Percentiles rank a stretch among this genome's conserved stretches.
Conservation (phyloP, 2,329 filamentous ascomycete species). For the Aspergillus floridensis region DNA sequence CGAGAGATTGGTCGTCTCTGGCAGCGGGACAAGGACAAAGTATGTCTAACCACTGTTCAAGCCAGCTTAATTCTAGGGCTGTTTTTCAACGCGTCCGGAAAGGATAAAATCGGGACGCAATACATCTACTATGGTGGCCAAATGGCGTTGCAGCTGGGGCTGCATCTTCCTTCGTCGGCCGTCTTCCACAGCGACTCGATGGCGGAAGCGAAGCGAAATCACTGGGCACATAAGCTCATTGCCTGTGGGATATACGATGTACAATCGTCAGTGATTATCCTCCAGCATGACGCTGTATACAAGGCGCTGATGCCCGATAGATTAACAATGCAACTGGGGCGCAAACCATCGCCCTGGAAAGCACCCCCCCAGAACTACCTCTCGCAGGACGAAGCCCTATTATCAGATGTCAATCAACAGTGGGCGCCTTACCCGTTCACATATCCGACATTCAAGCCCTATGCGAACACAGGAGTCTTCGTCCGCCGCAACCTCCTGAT, state of each 20-base stretch:
- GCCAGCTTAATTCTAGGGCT: background rate
- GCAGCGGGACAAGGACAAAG: background rate
- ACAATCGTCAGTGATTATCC: background rate
- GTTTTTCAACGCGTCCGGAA: background rate
- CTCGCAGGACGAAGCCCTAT: background rate
- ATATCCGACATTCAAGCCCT: background rate
- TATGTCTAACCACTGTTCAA: background rate
- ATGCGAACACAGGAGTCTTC: background rate
- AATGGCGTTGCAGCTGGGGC: background rate
- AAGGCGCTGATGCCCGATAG: background rate
- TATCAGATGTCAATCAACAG: background rate
- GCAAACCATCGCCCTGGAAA: background rate
- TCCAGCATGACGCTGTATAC: background rate
- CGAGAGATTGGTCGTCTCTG: background rate
- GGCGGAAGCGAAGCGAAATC: background rate
- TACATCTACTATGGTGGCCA: constrained; percentile 3
- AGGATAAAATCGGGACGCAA: constrained; percentile 1
- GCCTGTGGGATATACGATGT: constrained; percentile 1
- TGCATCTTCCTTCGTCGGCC: background rate
- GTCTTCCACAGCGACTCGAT: background rate
- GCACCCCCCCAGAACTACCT: background rate
- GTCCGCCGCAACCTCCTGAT: background rate
- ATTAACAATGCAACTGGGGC: background rate
- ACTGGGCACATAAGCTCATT: background rate
- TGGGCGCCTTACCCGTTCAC: constrained; percentile 4